Evolutionary conservation across 2,329 filamentous ascomycete species (phyloP).

Genomic region (Domatiomyces globalis): DNA sequence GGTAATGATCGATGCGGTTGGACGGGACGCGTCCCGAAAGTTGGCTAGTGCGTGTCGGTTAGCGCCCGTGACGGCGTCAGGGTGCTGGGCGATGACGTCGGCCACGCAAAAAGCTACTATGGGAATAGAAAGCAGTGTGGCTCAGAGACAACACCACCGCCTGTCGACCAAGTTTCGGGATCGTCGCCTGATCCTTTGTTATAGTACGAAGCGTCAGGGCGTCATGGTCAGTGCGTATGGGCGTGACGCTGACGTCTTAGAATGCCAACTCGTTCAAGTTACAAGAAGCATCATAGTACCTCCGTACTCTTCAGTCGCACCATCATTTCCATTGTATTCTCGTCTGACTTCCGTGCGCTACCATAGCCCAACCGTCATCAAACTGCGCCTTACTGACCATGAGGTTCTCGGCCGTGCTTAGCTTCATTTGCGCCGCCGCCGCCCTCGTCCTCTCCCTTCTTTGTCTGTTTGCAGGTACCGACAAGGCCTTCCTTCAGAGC

Average conservation of each 20-base stretch:
- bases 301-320: neutral
- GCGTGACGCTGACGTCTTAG: neutral
- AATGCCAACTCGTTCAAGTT: neutral
- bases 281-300: neutral
- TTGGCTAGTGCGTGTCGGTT: neutral
- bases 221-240: no score
- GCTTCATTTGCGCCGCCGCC: slow-evolving; percentile 36
- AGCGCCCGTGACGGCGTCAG: neutral
- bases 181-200: neutral
- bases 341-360: neutral
- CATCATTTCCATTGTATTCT: neutral
- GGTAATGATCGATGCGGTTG: no score
- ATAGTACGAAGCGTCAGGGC: neutral
- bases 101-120: neutral
- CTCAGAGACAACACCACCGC: neutral
- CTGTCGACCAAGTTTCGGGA: neutral
- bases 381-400: slow-evolving; percentile 21
- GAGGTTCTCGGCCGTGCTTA: slow-evolving; percentile 37
- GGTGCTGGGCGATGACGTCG: neutral
- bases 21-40: neutral
- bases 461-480: slow-evolving; percentile 47
- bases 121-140: neutral
- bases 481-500: slow-evolving; percentile 41
- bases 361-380: neutral
- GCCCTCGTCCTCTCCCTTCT: slow-evolving; percentile 46